Evolutionary conservation across 1,139 yeast genomes (phyloP), one percentile per base, ranked within the genome.

Genomic region (Kodamaea derodonti): DNA sequence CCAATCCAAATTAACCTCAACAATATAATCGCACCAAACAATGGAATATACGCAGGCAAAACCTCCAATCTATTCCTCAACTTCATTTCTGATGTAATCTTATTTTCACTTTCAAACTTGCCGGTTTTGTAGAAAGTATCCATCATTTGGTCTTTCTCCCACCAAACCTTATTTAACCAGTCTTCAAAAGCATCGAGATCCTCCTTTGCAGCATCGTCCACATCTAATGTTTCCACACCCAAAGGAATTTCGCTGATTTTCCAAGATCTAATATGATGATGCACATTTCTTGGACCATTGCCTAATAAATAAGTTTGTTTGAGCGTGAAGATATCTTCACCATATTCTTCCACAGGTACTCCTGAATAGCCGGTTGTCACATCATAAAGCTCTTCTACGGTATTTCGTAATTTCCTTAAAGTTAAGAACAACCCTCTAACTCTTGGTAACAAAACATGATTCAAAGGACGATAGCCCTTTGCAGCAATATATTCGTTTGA

Each of bases 311-410:
- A 88, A 37, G 82, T 75, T 27, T 73, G 66, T 38, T 72, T 69
- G 36, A 92, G 66, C 2, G 90, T 77, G 54, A 72, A 94, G 22
- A 71, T 69, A 45, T 82, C 83, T 53, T 90, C 97, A 1, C 96
- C 97, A 54, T 72, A 84, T 41, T 78, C 80, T 10, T 72, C 74
- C 1, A 73, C 59, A 26, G 52, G 57, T 34, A 86, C 77, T 6
- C 86, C 95, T 4, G 81, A 72, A 55, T 90, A 92, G 1, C 83
- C 95, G 24, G 87, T 72, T 0, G 98, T 87, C 26, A 85, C 62
- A 55, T 94, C 97, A 52, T 88, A 85, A 1, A 92, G 74, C 18
- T 73, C 78, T 32, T 80, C 79, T 4, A 82, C 73, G 2, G 87
- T 65, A n/a, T 65, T 60, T 27, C 72, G 62, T 38, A 92, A 67